Evolutionary conservation across 805 yeast species (phyloP), one percentile per base, ranked within the genome.

Genomic region (Alloascoidea africana): DNA sequence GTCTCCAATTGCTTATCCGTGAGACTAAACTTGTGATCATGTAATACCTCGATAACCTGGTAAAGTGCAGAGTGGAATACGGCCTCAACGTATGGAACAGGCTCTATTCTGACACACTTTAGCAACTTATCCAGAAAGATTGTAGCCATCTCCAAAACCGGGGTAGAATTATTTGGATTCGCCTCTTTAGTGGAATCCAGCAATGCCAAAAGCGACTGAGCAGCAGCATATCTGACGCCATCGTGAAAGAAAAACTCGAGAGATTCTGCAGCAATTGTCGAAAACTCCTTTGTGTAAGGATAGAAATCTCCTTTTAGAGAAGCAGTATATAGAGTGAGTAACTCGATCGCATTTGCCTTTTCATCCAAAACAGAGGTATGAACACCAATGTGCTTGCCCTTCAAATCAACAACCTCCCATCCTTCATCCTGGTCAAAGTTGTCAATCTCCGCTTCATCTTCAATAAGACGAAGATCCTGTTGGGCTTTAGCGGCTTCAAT

Each of bases 301-400:
- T 71, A 79, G 56, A 91, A 91, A 39, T 72, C 79, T 16, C 71
- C 87, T 44, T 82, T 84, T 44, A 91, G 68, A 42, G 82, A 81
- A 36, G 79, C 76, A 13, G 96, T 94, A 53, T 91, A 91, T 4
- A 78, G 72, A 45, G 84, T 73, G 38, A 91, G 63, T 38, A 89
- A 63, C 52, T 89, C 96, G 65, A 91, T 83, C 4, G 97, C 96
- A 33, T 79, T 70, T 2, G 84, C 87, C 59, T 91, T 91, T 44
- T 89, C 97, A 52, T 91, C 98, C 41, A 91, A 66, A n/a, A 83
- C 65, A 8, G 96, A 85, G 3, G 96, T 87, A 53, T 89, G 94
- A 38, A 91, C 85, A 16, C 96, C 97, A 50, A 91, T 74, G 51
- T 84, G 87, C 56, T 85, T 87, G 38, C 97, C 98, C 18, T 84